Evolutionary conservation across 2,329 filamentous ascomycete genomes (phyloP).

Genomic region (Aplosporella prunicola): DNA sequence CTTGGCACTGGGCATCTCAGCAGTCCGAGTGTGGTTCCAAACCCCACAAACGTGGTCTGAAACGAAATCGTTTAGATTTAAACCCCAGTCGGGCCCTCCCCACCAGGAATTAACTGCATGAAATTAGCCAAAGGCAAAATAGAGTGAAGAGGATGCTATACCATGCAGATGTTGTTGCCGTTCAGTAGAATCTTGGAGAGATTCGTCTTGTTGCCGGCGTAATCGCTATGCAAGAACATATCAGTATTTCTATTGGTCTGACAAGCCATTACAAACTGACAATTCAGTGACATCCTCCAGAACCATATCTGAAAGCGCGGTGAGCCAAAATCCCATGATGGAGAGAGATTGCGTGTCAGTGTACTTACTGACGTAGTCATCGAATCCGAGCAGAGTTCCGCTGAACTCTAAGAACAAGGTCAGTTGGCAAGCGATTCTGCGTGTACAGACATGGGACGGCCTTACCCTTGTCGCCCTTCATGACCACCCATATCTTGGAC

Average conservation of each 20-base stretch:
- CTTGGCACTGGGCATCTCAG: too few relatives aligned
- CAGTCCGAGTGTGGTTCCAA: too few relatives aligned
- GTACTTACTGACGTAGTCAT: constrained; percentile 98
- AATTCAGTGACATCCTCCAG: constrained; percentile 95
- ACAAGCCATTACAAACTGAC: too few relatives aligned
- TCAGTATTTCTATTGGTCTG: too few relatives aligned
- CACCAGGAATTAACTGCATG: constrained; percentile 13
- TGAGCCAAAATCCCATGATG: neutral
- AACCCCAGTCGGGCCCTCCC: constrained; percentile 12
- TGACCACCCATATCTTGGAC: constrained; percentile 95
- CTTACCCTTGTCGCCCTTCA: constrained; percentile 97
- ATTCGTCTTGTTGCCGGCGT: constrained; percentile 77
- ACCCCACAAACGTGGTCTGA: neutral
- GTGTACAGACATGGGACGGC: constrained; percentile 7
- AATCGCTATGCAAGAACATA: constrained; percentile 81
- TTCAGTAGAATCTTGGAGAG: constrained; percentile 92
- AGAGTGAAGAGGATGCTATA: constrained; percentile 31
- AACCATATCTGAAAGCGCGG: constrained; percentile 70
- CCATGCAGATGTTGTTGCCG: constrained; percentile 99
- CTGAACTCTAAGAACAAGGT: constrained; percentile 64
- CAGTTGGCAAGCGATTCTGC: constrained; percentile 1
- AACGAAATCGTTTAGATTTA: too few relatives aligned
- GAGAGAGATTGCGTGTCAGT: neutral
- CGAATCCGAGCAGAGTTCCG: constrained; percentile 87
- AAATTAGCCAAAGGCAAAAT: neutral